Evolutionary conservation across 345 rosid species (phyloP), one percentile per base, ranked within the genome.

Genomic region (Mercurialis annua): DNA sequence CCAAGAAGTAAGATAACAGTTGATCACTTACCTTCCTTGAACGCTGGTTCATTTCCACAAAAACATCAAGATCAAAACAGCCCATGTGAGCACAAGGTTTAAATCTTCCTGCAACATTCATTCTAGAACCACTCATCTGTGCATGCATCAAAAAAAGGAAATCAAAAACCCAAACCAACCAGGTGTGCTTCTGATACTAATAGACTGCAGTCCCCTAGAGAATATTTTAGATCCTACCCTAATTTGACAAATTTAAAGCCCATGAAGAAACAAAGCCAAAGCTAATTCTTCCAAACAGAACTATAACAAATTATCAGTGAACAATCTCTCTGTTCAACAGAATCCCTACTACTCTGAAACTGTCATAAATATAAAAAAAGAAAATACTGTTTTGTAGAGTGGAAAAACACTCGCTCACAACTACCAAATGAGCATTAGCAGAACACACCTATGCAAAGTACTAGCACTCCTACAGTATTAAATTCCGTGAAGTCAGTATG

Each of bases 101-200:
- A 73, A 94, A 94, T 77, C 99, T 85, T 75, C 99, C 99, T 64
- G 98, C 98, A 60, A 89, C 85, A 74, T 89, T 94, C 82, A 94
- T 91, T 80, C 99, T 86, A n/a, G 90, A 89, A 64, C 97, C 99
- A 73, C 99, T 94, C 93, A 87, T 89, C 99, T 94, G 65, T 16
- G 29, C 59, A 68, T 54, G 27, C 38, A 26, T 27, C 24, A 62
- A 46, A 17, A 50, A n/a, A 17, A 26, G 36, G 24, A 61, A 71
- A 63, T 43, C 68, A 78, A 55, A 40, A n/a, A 31, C 46, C 1
- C 8, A 33, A 34, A 18, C 15, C 15, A 18, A 57, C 56, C 56
- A 66, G n/a, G 31, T 27, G 50, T 42, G n/a, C 14, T 46, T 34
- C 46, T 50, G 54, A 46, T 18, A 53, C 33, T n/a, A 50, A 30